phyloP scores from a whole-genome alignment of 805 yeast genomes.

The Peterozyma xylosa region DNA sequence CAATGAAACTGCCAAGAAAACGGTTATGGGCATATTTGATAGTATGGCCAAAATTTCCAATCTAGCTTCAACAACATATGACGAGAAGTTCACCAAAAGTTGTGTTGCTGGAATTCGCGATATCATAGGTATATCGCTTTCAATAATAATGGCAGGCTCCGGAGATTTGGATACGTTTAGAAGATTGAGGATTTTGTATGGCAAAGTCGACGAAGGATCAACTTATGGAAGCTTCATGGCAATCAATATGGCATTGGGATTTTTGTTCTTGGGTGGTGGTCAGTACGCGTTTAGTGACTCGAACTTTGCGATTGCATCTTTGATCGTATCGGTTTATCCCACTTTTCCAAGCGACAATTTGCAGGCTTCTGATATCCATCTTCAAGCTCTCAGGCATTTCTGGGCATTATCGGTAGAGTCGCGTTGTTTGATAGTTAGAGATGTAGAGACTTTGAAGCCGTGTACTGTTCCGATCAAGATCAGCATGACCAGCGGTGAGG shows the following conservation, averaged over 20 bases:
- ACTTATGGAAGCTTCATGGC: conserved; percentile 73
- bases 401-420: conserved; percentile 85
- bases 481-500: conserved; percentile 28
- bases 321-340: conserved; percentile 76
- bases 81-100: conserved; percentile 45
- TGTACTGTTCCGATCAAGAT: conserved; percentile 34
- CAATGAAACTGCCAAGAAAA: conserved; percentile 42
- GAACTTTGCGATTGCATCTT: conserved; percentile 56
- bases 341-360: conserved; percentile 41
- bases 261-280: conserved; percentile 87
- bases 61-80: conserved; percentile 40
- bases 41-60: conserved; percentile 34
- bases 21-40: conserved; percentile 50
- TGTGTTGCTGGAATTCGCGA: conserved; percentile 52
- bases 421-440: conserved; percentile 72
- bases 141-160: conserved; percentile 82
- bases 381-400: conserved; percentile 82
- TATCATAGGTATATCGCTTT: conserved; percentile 52
- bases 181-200: conserved; percentile 65
- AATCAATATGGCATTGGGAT: conserved; percentile 75
- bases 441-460: conserved; percentile 54
- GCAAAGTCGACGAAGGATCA: conserved; percentile 32
- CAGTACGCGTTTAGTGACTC: conserved; percentile 69
- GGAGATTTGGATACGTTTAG: conserved; percentile 80
- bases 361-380: conserved; percentile 47